Evolutionary conservation across 2,329 filamentous ascomycete genomes (phyloP).

Genomic region (Fonsecaea erecta): DNA sequence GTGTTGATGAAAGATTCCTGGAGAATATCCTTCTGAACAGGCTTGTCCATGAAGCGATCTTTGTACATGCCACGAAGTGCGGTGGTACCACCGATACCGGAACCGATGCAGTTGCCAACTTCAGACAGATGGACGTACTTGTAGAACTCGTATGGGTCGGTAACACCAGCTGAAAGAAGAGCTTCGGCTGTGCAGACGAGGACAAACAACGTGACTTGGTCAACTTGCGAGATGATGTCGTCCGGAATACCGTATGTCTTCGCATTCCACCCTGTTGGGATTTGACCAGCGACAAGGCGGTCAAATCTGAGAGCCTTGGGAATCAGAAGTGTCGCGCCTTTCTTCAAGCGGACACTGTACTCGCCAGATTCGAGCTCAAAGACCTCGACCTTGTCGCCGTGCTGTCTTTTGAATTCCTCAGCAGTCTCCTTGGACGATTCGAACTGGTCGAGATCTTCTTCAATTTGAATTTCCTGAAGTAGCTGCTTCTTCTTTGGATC

Average conservation of each 20-base stretch:
- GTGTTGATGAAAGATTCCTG: constrained; percentile 99
- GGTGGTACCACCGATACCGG: constrained; percentile 92
- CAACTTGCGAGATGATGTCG: constrained; percentile 96
- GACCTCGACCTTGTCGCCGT: constrained; percentile 96
- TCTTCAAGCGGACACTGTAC: constrained; percentile 91
- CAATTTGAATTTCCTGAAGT: constrained; percentile 94
- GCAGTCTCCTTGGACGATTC: constrained; percentile 97
- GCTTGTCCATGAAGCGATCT: constrained; percentile 94
- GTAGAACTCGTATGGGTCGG: constrained; percentile 99
- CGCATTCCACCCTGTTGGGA: constrained; percentile 96
- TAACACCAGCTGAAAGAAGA: constrained; percentile 90
- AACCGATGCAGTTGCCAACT: constrained; percentile 97
- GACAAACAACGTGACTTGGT: constrained; percentile 93
- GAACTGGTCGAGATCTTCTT: constrained; percentile 96
- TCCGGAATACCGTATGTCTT: constrained; percentile 96
- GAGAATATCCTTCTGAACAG: constrained; percentile 96
- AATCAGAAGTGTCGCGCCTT: constrained; percentile 91
- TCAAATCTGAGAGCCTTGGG: constrained; percentile 98
- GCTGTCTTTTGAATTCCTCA: constrained; percentile 94
- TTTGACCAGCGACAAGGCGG: constrained; percentile 93
- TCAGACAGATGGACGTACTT: constrained; percentile 98
- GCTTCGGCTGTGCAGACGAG: constrained; percentile 92
- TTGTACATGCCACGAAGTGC: constrained; percentile 98
- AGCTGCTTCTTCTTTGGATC: constrained; percentile 99
- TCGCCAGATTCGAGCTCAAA: constrained; percentile 96